Percentiles rank a stretch among this genome's conserved stretches.
Conservation (phyloP, 176 grass and related monocot genomes). For the Rhynchospora tenuis region DNA sequence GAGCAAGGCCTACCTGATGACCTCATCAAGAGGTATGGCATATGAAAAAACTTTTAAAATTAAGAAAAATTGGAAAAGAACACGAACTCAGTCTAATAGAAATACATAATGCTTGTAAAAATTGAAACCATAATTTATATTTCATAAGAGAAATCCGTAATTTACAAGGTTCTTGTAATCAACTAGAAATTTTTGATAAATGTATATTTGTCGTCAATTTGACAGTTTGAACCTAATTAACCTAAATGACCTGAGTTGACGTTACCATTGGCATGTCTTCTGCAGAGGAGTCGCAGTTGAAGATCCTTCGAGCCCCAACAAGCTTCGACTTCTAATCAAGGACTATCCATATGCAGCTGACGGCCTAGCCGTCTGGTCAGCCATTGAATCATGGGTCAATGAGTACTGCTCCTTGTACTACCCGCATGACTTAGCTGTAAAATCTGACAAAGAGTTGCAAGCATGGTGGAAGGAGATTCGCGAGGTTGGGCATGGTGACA, state of each 20-base stretch:
- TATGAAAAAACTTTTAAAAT: not conserved
- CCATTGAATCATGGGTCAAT: not conserved
- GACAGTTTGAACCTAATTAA: too few species aligned
- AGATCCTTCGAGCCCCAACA: not conserved
- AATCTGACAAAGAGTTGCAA: not conserved
- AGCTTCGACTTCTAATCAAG: not conserved
- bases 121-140: not conserved
- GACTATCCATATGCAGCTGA: not conserved
- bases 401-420: not conserved
- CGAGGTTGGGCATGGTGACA: not conserved
- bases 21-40: constrained; percentile 31
- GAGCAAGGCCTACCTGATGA: constrained; percentile 42
- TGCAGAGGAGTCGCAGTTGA: not conserved
- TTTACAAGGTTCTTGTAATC: not conserved
- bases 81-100: too few species aligned
- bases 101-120: not conserved
- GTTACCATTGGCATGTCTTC: not conserved
- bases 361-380: not conserved
- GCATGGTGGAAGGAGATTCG: not conserved
- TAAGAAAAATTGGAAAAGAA: too few species aligned
- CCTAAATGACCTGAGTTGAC: not conserved
- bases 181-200: not conserved
- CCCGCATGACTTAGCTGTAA: not conserved
- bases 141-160: not conserved
- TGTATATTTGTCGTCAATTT: too few species aligned